Evolutionary conservation across 2,329 filamentous ascomycete genomes (phyloP).

Genomic region (Plenodomus lindquistii): DNA sequence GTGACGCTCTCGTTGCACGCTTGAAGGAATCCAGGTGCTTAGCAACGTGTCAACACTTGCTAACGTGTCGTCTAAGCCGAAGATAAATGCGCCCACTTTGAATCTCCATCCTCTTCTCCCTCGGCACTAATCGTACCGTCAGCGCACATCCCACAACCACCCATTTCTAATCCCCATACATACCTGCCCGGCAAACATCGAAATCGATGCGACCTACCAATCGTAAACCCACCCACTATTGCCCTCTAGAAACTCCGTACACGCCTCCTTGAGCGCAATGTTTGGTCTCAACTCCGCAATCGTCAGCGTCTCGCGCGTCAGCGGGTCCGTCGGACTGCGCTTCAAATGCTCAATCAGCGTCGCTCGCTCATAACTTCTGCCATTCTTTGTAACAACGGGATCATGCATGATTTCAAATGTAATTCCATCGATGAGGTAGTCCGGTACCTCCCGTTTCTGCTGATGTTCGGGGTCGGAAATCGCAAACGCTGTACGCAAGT

Average conservation of each 20-base stretch:
- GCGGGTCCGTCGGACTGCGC: conserved; percentile 73
- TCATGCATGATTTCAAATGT: conserved; percentile 75
- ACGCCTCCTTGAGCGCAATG: conserved; percentile 77
- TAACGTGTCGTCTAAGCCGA: neutral
- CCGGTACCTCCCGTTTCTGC: conserved; percentile 63
- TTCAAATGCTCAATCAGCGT: conserved; percentile 86
- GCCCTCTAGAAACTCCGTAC: conserved; percentile 79
- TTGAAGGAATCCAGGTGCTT: too few relatives aligned
- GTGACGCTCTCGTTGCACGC: too few relatives aligned
- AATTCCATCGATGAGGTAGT: conserved; percentile 78
- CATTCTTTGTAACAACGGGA: conserved; percentile 74
- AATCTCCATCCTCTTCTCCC: conserved; percentile 28
- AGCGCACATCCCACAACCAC: conserved; percentile 11
- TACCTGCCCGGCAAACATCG: conserved; percentile 20
- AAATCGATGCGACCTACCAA: conserved; percentile 61
- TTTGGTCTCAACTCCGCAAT: conserved; percentile 78
- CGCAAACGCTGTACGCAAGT: conserved; percentile 52
- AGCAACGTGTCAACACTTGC: neutral
- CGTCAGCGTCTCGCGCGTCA: conserved; percentile 76
- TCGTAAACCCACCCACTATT: conserved; percentile 89
- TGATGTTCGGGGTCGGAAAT: conserved; percentile 52
- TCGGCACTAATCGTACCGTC: conserved; percentile 27
- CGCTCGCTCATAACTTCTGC: conserved; percentile 86
- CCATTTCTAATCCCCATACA: neutral
- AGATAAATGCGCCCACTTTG: conserved; percentile 34